Percentiles rank a stretch among this genome's conserved stretches.
Evolutionary conservation across 139 green algal species (phyloP).

Genomic region (Zygnema cylindricum): DNA sequence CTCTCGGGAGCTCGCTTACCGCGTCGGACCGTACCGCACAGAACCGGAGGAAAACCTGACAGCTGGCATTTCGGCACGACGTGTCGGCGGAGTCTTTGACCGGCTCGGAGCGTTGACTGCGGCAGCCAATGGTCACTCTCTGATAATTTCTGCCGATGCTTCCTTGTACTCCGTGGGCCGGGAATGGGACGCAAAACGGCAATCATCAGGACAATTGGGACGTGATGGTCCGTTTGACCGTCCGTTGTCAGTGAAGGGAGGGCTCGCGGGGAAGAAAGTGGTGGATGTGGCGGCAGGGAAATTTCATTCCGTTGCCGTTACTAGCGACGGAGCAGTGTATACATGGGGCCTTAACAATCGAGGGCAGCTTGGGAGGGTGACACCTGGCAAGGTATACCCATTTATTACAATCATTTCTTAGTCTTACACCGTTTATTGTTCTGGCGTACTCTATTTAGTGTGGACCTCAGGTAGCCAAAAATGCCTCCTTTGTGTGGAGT

Average conservation of each 20-base stretch:
- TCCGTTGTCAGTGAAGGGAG: slow-evolving; percentile 19
- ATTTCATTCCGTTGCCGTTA: slow-evolving; percentile 55
- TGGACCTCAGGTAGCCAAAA: no score
- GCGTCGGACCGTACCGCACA: neutral
- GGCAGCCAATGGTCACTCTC: slow-evolving; percentile 32
- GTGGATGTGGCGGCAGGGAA: slow-evolving; percentile 34
- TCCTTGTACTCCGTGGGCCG: slow-evolving; percentile 20
- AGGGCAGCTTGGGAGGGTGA: slow-evolving; percentile 48
- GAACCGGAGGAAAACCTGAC: neutral
- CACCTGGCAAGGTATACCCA: slow-evolving; percentile 27
- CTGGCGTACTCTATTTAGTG: no score
- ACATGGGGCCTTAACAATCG: slow-evolving; percentile 56
- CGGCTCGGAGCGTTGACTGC: slow-evolving; percentile 7
- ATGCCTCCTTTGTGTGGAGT: no score
- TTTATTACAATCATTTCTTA: no score
- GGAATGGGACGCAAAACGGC: slow-evolving; percentile 25
- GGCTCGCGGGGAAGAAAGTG: neutral
- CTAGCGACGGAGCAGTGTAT: slow-evolving; percentile 39
- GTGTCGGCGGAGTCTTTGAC: slow-evolving; percentile 11
- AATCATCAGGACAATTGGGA: slow-evolving; percentile 17
- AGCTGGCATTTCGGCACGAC: neutral
- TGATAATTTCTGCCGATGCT: slow-evolving; percentile 7
- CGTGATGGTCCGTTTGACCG: neutral
- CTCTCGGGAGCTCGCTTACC: slow-evolving; percentile 14
- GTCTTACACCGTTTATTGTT: no score